phyloP scores from a whole-genome alignment of 1,284 basidiomycete species.

The Ustilago sp. region DNA sequence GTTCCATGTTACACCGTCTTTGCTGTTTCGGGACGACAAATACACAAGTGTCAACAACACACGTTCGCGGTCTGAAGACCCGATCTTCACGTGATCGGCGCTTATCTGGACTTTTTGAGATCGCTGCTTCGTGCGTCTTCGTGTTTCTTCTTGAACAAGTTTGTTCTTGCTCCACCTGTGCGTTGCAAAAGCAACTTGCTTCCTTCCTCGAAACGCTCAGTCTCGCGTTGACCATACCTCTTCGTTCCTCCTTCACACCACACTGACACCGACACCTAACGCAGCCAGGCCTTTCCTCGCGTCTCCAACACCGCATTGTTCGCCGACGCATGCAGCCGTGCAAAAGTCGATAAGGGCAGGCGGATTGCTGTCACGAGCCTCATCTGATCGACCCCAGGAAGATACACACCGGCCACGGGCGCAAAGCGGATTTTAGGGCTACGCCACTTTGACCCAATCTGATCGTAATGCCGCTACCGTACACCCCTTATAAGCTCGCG shows the following conservation, averaged over 20 bases:
- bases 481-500: conserved; percentile 49
- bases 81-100: conserved; percentile 38
- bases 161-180: conserved; percentile 1
- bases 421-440: background rate
- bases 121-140: conserved; percentile 11
- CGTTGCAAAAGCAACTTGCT: background rate
- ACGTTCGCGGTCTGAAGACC: conserved; percentile 11
- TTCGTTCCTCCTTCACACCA: background rate
- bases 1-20: background rate
- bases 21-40: background rate
- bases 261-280: background rate
- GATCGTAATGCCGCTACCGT: conserved; percentile 42
- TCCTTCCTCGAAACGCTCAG: background rate
- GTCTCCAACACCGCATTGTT: background rate
- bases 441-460: background rate
- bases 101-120: conserved; percentile 18
- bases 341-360: background rate
- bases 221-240: background rate
- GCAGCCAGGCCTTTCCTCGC: background rate
- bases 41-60: conserved; percentile 4
- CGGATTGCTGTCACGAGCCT: background rate
- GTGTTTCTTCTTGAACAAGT: background rate
- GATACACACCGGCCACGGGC: background rate
- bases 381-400: background rate
- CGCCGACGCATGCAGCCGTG: background rate